Base-by-base conservation (phyloP, 2,329 filamentous ascomycete genomes). In the Claviceps maximensis region DNA sequence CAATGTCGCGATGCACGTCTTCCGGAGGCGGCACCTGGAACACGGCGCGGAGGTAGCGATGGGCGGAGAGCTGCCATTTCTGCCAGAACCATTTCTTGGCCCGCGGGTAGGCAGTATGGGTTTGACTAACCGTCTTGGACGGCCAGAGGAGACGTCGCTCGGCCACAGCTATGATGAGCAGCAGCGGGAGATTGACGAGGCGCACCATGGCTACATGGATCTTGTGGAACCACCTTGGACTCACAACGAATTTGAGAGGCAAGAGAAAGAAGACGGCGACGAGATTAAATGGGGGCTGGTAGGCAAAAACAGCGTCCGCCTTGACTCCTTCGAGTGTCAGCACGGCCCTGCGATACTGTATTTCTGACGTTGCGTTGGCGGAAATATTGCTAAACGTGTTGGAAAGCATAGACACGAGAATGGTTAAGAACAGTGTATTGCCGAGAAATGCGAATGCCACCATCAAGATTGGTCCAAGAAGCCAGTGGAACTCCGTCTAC, bases 141-240 rank as follows among this genome's bases (percentile, higher is more conserved):
- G 63, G 67, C 84, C 86, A 88, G 17, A 90, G 75, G 10, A 80
- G 72, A 6, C 78, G 77, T 50, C 88, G 80, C 67, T 94, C 88
- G 56, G 83, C 77, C 21, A 83, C 69, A 19, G 83, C 80, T 55
- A 94, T 86, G 55, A 84, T 60, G 4, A 91, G 74, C 1, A 94
- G 74, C 5, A 90, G 71, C 0, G 88, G 88, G 2, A 86, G 74
- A 65, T 93, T 93, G 61, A 90, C 76, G 9, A 82, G 70, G 40
- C 87, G 82, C 23, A 93, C 84, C 10, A 80, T 79, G 54, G 82
- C 80, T 54, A 94, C 87, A 63, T 94, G 89, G 61, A 91, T 86
- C 69, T 91, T 93, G 72, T 94, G 88, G 64, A 93, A 93, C 87
- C 87, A 91, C 46, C 88, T 82, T 0, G 86, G 81, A n/a, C 81